Base-by-base conservation (phyloP, 2,329 filamentous ascomycete species). In the Arthroderma sp. region DNA sequence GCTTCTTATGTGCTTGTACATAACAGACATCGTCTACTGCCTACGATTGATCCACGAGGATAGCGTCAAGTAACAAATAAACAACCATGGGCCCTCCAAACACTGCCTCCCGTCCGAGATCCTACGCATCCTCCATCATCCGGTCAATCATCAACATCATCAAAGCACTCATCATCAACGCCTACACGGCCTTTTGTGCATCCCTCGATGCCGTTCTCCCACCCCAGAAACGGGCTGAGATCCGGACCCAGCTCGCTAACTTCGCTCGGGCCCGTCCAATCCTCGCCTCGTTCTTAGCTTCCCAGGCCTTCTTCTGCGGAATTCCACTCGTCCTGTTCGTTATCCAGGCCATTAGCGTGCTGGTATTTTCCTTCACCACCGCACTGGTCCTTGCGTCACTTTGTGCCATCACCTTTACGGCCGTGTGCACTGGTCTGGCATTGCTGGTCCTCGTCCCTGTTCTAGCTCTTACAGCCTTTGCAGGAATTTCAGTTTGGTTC, bases 291-390 rank as follows among this genome's bases (percentile, higher is more conserved):
- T 88, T 93, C 68, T 67, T 89, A 58, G 71, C 80, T 49, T 74
- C 79, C 31, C 87, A 91, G 68, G 65, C 84, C 58, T 68, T 82
- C 59, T 77, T 90, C 61, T 83, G 82, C 13, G 78, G 82, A 58
- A 70, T 87, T 13, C 88, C 88, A 0, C 65, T 91, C 59, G 70
- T 83, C 41, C 72, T 90, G 61, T 91, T 93, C 74, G 61, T 79
- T 57, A 73, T 80, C 63, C 89, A 91, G 74, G 76, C 79, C 57
- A 63, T 84, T 41, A 81, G 80, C 39, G 80, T 84, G 59, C 71
- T 84, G 61, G 69, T 83, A 61, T 79, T 88, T 67, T 80, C 84
- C 15, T 67, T 87, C 41, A 71, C 83, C 43, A 77, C 78, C 31
- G 84, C 83, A 11, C 65, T 87, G 39, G 61, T 82, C 17, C 68